phyloP scores from a whole-genome alignment of 2,329 filamentous ascomycete genomes.

The Pyrenochaeta sp. region DNA sequence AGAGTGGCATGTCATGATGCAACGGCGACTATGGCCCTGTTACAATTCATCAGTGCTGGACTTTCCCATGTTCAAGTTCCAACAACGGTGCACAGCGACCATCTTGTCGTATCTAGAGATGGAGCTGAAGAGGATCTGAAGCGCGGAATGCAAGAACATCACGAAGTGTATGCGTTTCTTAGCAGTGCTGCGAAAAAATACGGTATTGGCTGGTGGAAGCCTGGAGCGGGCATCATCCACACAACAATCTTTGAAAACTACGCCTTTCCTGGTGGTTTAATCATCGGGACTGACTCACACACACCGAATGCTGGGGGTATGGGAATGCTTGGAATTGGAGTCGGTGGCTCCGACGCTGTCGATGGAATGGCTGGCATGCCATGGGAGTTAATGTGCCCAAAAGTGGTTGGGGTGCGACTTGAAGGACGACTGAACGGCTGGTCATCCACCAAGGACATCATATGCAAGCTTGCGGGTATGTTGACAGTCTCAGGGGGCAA shows the following conservation, averaged over 20 bases:
- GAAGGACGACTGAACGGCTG: constrained; percentile 42
- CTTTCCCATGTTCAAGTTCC: constrained; percentile 50
- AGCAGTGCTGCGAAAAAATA: constrained; percentile 51
- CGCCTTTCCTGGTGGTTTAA: constrained; percentile 46
- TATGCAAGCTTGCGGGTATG: constrained; percentile 49
- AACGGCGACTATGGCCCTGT: constrained; percentile 54
- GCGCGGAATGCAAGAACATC: constrained; percentile 38
- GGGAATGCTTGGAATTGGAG: constrained; percentile 49
- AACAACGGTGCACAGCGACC: constrained; percentile 54
- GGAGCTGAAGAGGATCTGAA: constrained; percentile 41
- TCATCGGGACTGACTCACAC: constrained; percentile 51
- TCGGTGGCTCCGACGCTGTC: constrained; percentile 38
- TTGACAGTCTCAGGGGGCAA: constrained; percentile 47
- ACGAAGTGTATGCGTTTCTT: constrained; percentile 52
- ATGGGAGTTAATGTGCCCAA: constrained; percentile 47
- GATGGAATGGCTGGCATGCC: constrained; percentile 43
- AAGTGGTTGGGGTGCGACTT: constrained; percentile 44
- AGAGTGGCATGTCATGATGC: constrained; percentile 56
- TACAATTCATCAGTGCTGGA: constrained; percentile 55
- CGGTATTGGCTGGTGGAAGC: constrained; percentile 44
- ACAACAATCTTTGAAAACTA: constrained; percentile 55
- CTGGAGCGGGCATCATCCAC: constrained; percentile 42
- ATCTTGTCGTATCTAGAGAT: constrained; percentile 49
- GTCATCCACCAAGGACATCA: constrained; percentile 49
- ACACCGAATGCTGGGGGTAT: constrained; percentile 50